Conservation (phyloP, 805 yeast genomes). For the Hemisphaericaspora nanyangensis region DNA sequence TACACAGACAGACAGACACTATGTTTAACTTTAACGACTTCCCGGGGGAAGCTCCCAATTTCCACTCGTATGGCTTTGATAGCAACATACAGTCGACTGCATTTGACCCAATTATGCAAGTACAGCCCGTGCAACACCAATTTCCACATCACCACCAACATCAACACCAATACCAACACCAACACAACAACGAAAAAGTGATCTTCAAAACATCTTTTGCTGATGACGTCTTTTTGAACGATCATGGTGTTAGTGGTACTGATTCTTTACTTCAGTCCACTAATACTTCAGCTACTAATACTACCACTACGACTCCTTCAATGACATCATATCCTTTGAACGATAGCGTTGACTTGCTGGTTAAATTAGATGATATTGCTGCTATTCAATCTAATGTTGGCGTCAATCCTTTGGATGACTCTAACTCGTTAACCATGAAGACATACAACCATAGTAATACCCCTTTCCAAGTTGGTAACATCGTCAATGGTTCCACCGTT, state of each 20-base stretch:
- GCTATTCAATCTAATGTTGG: too few relatives aligned
- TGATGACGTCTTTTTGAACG: constrained; percentile 6
- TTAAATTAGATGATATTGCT: constrained; percentile 1
- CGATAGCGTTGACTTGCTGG: neutral
- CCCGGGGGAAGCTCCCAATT: neutral
- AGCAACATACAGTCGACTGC: neutral
- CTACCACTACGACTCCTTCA: constrained; percentile 2
- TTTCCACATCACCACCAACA: neutral
- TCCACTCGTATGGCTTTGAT: constrained; percentile 1
- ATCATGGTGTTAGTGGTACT: neutral
- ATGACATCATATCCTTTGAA: constrained; percentile 1
- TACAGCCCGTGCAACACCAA: neutral
- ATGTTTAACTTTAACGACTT: constrained; percentile 1
- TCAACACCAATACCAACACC: neutral
- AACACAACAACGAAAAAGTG: neutral
- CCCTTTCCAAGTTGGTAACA: neutral
- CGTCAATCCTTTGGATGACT: neutral
- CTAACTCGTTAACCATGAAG: neutral
- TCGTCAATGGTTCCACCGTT: neutral
- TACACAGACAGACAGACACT: neutral
- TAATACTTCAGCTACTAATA: neutral
- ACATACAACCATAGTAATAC: neutral
- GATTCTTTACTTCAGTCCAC: constrained; percentile 1
- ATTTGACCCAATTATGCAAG: neutral
- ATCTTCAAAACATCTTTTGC: constrained; percentile 3